Conservation (phyloP, 2,329 filamentous ascomycete species). For the Aspergillus pseudotamarii region DNA sequence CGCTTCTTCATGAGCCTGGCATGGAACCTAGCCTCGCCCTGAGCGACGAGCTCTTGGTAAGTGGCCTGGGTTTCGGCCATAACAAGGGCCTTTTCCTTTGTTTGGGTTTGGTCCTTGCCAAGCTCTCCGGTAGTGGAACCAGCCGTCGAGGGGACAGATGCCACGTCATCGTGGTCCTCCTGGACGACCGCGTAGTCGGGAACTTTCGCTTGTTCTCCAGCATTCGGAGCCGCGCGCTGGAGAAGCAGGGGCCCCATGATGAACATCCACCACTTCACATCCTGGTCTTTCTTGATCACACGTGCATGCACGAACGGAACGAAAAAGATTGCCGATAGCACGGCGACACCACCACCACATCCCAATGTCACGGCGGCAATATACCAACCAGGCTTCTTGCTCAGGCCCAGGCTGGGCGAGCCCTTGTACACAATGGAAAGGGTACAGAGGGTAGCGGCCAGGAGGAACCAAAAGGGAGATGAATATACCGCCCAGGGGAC, state of each 20-base stretch:
- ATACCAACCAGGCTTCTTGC: constrained; percentile 64
- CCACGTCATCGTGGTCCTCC: constrained; percentile 56
- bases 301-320: constrained; percentile 69
- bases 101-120: constrained; percentile 24
- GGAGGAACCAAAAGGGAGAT: constrained; percentile 75
- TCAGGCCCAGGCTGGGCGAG: constrained; percentile 67
- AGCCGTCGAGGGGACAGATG: constrained; percentile 25
- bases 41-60: constrained; percentile 65
- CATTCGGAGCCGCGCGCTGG: constrained; percentile 58
- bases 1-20: constrained; percentile 63
- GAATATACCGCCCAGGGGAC: constrained; percentile 73
- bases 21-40: constrained; percentile 62
- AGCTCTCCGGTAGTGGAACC: constrained; percentile 2
- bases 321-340: constrained; percentile 70
- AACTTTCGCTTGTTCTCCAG: constrained; percentile 59
- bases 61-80: constrained; percentile 52
- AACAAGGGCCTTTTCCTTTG: constrained; percentile 44
- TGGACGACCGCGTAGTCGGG: constrained; percentile 80
- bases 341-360: constrained; percentile 60
- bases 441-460: constrained; percentile 73
- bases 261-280: constrained; percentile 65
- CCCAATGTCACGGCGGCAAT: constrained; percentile 69
- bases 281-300: constrained; percentile 69
- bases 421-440: constrained; percentile 82
- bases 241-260: constrained; percentile 66